phyloP scores from a whole-genome alignment of 768 basidiomycete genomes.

The Boletus edulis region DNA sequence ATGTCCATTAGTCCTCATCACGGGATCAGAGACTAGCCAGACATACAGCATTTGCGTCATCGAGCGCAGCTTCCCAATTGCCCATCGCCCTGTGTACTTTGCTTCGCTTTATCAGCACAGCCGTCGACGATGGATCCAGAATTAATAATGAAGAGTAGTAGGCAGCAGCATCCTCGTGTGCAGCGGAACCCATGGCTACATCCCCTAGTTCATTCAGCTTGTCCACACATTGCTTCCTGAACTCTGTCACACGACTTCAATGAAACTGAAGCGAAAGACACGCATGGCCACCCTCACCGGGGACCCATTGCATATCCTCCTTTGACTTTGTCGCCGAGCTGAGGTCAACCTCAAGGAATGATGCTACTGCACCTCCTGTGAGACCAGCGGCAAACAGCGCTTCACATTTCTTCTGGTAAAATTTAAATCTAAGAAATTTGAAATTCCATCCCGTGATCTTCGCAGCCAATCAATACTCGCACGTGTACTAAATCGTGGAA shows the following conservation, averaged over 20 bases:
- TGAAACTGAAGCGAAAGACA: neutral
- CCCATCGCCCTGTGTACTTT: neutral
- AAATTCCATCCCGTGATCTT: slow-evolving; percentile 21
- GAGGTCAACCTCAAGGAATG: neutral
- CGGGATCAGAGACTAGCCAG: neutral
- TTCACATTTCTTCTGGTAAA: slow-evolving; percentile 8
- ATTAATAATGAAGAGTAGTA: slow-evolving; percentile 8
- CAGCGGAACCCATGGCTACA: neutral
- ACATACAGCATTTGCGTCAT: slow-evolving; percentile 13
- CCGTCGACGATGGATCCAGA: neutral
- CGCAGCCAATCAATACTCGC: neutral
- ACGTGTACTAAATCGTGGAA: neutral
- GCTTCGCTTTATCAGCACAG: slow-evolving; percentile 12
- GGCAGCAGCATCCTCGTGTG: slow-evolving; percentile 6
- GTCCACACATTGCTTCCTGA: slow-evolving; percentile 5
- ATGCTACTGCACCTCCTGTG: neutral
- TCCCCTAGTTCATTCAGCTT: slow-evolving; percentile 10
- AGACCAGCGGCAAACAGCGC: slow-evolving; percentile 2
- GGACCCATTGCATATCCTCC: slow-evolving; percentile 5
- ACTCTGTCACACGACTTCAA: slow-evolving; percentile 1
- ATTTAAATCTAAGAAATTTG: slow-evolving; percentile 1
- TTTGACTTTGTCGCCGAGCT: neutral
- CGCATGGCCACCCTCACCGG: neutral
- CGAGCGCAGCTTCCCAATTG: slow-evolving; percentile 1
- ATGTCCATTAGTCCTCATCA: neutral